phyloP scores from a whole-genome alignment of 2,329 filamentous ascomycete genomes.

The Verticillium nubilum region DNA sequence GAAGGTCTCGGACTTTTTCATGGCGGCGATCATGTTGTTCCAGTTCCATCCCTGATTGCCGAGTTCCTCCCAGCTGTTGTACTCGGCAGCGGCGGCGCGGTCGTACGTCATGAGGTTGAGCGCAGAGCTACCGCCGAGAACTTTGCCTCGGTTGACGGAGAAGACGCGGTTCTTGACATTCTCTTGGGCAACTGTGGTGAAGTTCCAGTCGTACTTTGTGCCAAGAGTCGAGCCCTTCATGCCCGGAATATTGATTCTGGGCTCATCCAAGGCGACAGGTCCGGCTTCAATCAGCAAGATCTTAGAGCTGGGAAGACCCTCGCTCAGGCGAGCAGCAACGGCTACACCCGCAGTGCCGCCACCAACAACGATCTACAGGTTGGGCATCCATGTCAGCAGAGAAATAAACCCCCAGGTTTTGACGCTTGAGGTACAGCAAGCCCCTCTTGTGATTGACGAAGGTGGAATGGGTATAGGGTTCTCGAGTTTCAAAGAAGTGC shows the following conservation, averaged over 20 bases:
- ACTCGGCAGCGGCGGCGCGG: slow-evolving; percentile 21
- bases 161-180: slow-evolving; percentile 30
- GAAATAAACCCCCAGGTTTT: no score
- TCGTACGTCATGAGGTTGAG: slow-evolving; percentile 36
- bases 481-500: no score
- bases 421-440: no score
- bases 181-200: slow-evolving; percentile 32
- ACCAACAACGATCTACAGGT: slow-evolving; percentile 21
- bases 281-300: slow-evolving; percentile 26
- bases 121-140: slow-evolving; percentile 38
- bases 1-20: slow-evolving; percentile 22
- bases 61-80: slow-evolving; percentile 26
- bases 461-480: no score
- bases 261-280: slow-evolving; percentile 15
- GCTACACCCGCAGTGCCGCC: slow-evolving; percentile 27
- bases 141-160: slow-evolving; percentile 33
- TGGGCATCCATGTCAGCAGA: no score
- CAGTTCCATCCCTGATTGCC: slow-evolving; percentile 30
- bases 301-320: slow-evolving; percentile 13
- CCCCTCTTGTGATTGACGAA: no score
- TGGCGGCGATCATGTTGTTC: slow-evolving; percentile 25
- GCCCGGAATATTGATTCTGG: slow-evolving; percentile 20
- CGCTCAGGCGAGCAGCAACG: slow-evolving; percentile 20
- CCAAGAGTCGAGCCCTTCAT: slow-evolving; percentile 17
- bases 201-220: slow-evolving; percentile 28